Evolutionary conservation across 805 yeast species (phyloP), one percentile per base, ranked within the genome.

Genomic region (Allodekkera sacchari): DNA sequence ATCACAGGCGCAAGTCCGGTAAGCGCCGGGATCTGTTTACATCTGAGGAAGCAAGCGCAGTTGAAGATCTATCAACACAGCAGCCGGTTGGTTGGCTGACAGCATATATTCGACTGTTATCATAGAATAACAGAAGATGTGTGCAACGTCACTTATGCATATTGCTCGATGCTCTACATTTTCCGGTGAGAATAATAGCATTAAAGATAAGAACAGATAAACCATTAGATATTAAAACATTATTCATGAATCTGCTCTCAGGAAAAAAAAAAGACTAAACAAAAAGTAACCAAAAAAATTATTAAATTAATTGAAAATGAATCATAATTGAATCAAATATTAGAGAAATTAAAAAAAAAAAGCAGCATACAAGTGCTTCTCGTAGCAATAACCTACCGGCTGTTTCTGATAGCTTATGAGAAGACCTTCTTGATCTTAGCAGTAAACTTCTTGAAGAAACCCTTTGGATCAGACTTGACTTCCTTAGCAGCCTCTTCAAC

Each of bases 351-450:
- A 24, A 19, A 13, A 19, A 8, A 28, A 20, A 28, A 27, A 22
- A 22, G 18, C 22, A 27, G 12, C 21, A 20, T 8, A 28, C 21
- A 16, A 22, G 17, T 16, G 11, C 18, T 17, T 28, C n/a, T 11
- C 8, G 15, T 11, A 8, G 25, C 19, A 18, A 25, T 18, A 26
- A 22, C 17, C 25, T 18, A 21, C n/a, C n/a, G n/a, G n/a, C n/a
- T n/a, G n/a, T n/a, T n/a, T n/a, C n/a, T n/a, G n/a, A n/a, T n/a
- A n/a, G n/a, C 17, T 13, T 24, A 26, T 28, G 37, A 28, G 31
- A 38, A 40, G 21, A 38, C 28, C 34, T 46, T 50, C 49, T 53
- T 56, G 29, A 55, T 30, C 44, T 51, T 54, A 27, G 48, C 38
- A 12, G 45, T 22, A 33, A 48, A 39, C 42, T 50, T 56, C 50